Evolutionary conservation across 495 filamentous ascomycete species (phyloP).

Genomic region (Penicillium macrosclerotiorum): DNA sequence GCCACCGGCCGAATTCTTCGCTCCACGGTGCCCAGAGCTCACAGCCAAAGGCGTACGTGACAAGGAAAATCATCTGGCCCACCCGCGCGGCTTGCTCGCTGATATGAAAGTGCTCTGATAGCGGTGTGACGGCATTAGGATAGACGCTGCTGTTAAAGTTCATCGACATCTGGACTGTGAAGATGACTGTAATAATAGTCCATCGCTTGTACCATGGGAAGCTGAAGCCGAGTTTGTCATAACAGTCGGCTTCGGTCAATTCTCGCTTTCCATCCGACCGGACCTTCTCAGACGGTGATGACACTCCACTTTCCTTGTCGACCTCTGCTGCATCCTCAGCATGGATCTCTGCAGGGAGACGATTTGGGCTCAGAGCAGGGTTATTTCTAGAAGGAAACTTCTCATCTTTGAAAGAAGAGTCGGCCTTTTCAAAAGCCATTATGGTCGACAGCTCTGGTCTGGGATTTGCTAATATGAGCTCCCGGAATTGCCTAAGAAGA

Average conservation of each 20-base stretch:
- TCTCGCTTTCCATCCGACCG: conserved; percentile 59
- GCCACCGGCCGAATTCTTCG: conserved; percentile 73
- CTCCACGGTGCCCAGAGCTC: conserved; percentile 83
- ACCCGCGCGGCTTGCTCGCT: conserved; percentile 62
- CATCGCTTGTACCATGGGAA: conserved; percentile 72
- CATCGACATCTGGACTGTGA: conserved; percentile 77
- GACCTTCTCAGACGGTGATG: conserved; percentile 20
- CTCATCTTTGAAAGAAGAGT: neutral
- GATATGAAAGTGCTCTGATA: conserved; percentile 61
- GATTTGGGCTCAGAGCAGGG: conserved; percentile 9
- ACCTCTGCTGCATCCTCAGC: conserved; percentile 22
- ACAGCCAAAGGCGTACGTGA: conserved; percentile 75
- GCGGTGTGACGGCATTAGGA: conserved; percentile 59
- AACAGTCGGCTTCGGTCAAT: conserved; percentile 60
- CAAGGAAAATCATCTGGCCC: conserved; percentile 69
- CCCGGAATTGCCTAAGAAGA: too few species aligned
- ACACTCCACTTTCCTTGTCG: conserved; percentile 15
- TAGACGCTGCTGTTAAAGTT: conserved; percentile 81
- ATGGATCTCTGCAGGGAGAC: conserved; percentile 11
- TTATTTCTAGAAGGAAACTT: neutral
- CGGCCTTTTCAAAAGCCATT: too few species aligned
- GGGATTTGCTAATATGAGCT: too few species aligned
- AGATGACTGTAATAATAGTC: conserved; percentile 70
- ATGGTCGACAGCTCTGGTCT: too few species aligned
- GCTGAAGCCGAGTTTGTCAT: conserved; percentile 62